Evolutionary conservation across 129 eudicot species (phyloP), one percentile per base, ranked within the genome.

Genomic region (Tanacetum coccineum): DNA sequence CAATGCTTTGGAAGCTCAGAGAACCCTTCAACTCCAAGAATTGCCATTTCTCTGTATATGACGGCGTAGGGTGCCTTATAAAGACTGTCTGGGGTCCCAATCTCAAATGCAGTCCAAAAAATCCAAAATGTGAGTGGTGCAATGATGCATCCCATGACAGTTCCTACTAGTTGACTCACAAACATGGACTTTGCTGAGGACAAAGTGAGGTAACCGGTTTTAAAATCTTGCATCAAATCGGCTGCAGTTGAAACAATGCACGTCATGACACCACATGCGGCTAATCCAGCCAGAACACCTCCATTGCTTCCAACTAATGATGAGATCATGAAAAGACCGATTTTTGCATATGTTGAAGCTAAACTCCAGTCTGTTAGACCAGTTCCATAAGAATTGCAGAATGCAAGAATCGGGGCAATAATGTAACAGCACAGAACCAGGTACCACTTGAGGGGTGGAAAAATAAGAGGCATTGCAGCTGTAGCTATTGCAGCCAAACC

Each of bases 61-160:
- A 93, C 92, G 12, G 98, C 96, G 45, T 88, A 93, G 2, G 98
- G 98, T 22, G 98, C 98, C 66, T 93, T 93, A 75, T 93, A 93
- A 0, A 95, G 91, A 67, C 98, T 87, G 32, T 92, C 89, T 0
- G 98, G 98, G n/a, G 87, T 46, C 9, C 98, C 98, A 9, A 91
- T 80, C 47, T 91, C 95, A 13, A 91, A 91, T 4, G 96, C 98
- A 12, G 73, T 79, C 96, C 96, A 91, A 66, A 78, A 91, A 68
- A 91, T 20, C 96, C 94, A 91, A 63, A 91, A 87, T 13, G 96
- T 87, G 46, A 91, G 81, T 55, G 98, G 96, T 39, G 98, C 98
- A 13, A 91, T 77, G 13, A 91, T 60, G 42, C 98, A 91, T 12
- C 98, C 98, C 94, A 91, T 87, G 40, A 86, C 87, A 13, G 98